Evolutionary conservation across 495 filamentous ascomycete species (phyloP), one percentile per base, ranked within the genome.

Genomic region (Penicillium arizonense): DNA sequence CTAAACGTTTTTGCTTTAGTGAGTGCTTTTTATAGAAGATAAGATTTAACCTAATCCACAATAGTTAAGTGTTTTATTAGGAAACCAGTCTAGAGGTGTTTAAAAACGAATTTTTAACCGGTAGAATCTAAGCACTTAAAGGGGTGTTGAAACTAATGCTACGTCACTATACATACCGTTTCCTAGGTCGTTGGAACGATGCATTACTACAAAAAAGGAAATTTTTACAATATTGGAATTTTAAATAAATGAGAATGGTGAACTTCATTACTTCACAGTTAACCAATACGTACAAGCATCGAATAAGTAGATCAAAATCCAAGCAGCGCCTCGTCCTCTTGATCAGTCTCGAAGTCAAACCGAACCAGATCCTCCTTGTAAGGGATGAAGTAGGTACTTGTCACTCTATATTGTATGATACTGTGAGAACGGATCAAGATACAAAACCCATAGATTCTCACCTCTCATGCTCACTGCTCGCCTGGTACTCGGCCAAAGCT

Each of bases 341-440:
- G 43, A 38, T 73, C 71, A 13, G 77, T 72, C 52, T 78, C 73
- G 55, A 79, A 78, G 52, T 79, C 77, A 62, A 79, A 79, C 18
- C 74, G 69, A 38, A 73, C 60, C 9, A 79, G 47, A 63, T 79
- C 75, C 50, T 77, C 74, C 46, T 71, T 73, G 51, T 65, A 79
- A 2, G 77, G 77, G 50, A 69, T 70, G 37, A 79, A 63, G 36
- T 73, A 78, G 11, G 65, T 71, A 35, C 54, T 62, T 6, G 74
- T 77, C 0, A 78, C 71, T 44, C 75, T 75, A 51, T 20, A 37
- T 24, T 18, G 36, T 11, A 32, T 10, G 7, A 12, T 2, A 5
- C 2, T 13, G 14, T 50, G 38, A 61, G n/a, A 3, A 18, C 4
- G 3, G 2, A 24, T 20, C 4, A 38, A n/a, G 0, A 5, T 14